These are phyloP conservation scores for Cytidiella melzeri DNA, from an alignment of 768 basidiomycete species.

Conservation along the genomic window DNA sequence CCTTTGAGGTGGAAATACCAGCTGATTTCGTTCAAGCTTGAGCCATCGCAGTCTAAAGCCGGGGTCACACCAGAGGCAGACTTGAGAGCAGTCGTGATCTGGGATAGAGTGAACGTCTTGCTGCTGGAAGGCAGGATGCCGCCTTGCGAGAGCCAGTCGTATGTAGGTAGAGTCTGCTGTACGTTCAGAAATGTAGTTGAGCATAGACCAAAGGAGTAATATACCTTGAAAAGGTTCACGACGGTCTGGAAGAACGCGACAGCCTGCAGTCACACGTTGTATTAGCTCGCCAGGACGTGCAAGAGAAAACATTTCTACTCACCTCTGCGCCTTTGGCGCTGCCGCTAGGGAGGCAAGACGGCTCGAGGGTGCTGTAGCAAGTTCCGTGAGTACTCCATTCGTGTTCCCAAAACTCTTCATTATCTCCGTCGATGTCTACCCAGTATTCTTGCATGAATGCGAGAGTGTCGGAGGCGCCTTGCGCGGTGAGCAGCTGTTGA, in stretches of 20 bases:
- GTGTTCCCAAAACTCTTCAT: constrained; percentile 70
- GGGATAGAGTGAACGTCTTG: constrained; percentile 51
- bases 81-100: constrained; percentile 49
- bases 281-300: neutral
- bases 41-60: constrained; percentile 36
- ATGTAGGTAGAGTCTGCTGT: constrained; percentile 62
- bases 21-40: constrained; percentile 37
- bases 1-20: constrained; percentile 65
- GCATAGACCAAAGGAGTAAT: constrained; percentile 1
- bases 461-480: constrained; percentile 54
- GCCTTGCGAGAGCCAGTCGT: constrained; percentile 59
- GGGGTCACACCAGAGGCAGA: constrained; percentile 52
- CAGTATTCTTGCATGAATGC: constrained; percentile 55
- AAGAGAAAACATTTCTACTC: no score
- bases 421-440: constrained; percentile 53
- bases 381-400: constrained; percentile 71
- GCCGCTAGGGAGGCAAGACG: constrained; percentile 54
- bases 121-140: constrained; percentile 67
- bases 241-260: constrained; percentile 61
- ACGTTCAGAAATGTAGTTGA: neutral
- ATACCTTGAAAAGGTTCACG: constrained; percentile 51
- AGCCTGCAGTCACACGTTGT: constrained; percentile 37
- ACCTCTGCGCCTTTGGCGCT: constrained; percentile 56
- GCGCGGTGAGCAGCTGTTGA: constrained; percentile 50
- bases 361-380: constrained; percentile 47